Base-by-base conservation (phyloP, 1,139 yeast genomes). In the Yamadazyma triangularis region DNA sequence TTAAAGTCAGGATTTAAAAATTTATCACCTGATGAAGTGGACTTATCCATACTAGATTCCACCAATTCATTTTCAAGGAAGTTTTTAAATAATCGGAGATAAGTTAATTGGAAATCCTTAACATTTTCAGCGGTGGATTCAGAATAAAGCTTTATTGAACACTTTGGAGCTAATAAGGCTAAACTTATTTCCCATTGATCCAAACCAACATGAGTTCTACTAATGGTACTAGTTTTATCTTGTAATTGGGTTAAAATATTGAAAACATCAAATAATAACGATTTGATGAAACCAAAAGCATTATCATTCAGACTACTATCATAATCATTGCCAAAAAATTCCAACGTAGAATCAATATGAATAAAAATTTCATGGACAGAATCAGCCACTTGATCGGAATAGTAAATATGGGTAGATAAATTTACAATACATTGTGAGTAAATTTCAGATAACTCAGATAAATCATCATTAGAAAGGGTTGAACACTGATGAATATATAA, bases 351-450 rank as follows among this genome's bases (percentile, higher is more conserved):
- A 33, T 64, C 67, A 13, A 70, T 53, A 35, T 66, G 65, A 20
- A 62, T 38, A 31, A 73, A 56, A 10, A 78, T 58, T 30, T 79
- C 88, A 21, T 71, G 69, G 22, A 83, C 63, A 54, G 87, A 77
- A 48, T 85, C 95, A n/a, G 81, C 71, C 13, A 82, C 73, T 49
- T 86, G 95, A 46, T 84, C 88, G 33, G 76, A 77, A 47, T 87
- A 86, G 48, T 85, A 84, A 21, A 79, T 73, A 47, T 85, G 93
- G 3, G 77, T 72, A 0, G 87, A 74, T 33, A 86, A 64, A 31
- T 80, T 74, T 34, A 78, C 73, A 30, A 84, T 70, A 30, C 83
- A 71, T 12, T 60, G 58, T 9, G 70, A 60, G 42, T 62, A 67
- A 21, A 60, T 52, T 10, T 43, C 34, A 1, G 64, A 51, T 29